These are phyloP conservation scores for Aureobasidium zeae DNA, from an alignment of 2,329 filamentous ascomycete genomes.

Conservation along the genomic window DNA sequence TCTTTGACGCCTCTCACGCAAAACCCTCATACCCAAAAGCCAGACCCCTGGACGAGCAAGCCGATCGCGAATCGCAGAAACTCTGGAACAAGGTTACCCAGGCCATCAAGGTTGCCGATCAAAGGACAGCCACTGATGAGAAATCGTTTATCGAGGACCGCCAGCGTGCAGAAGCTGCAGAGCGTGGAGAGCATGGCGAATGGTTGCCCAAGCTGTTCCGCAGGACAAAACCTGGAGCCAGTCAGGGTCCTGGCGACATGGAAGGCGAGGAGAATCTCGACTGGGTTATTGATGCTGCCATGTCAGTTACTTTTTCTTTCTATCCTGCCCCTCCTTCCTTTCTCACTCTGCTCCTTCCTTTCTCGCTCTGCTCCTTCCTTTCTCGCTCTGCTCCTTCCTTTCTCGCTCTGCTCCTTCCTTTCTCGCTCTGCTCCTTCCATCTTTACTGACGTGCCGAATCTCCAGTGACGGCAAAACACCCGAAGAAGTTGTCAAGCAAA, in stretches of 20 bases:
- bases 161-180: conserved; percentile 80
- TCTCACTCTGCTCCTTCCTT: no score
- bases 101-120: conserved; percentile 76
- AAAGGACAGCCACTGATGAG: conserved; percentile 82
- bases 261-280: conserved; percentile 84
- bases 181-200: conserved; percentile 67
- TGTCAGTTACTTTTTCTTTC: no score
- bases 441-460: conserved; percentile 19
- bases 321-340: no score
- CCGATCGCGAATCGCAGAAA: conserved; percentile 78
- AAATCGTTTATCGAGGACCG: conserved; percentile 94
- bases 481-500: conserved; percentile 62
- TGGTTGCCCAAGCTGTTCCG: conserved; percentile 88
- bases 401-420: no score
- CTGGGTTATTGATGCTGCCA: conserved; percentile 82
- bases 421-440: background rate
- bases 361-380: no score
- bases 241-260: conserved; percentile 44
- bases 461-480: conserved; percentile 56
- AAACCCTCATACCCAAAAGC: conserved; percentile 65
- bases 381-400: no score
- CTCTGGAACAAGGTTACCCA: conserved; percentile 75
- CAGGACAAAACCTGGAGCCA: conserved; percentile 58
- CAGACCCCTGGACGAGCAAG: conserved; percentile 76
- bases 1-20: conserved; percentile 77